Base-by-base conservation (phyloP, 2,329 filamentous ascomycete genomes). In the Penicillium sp. region DNA sequence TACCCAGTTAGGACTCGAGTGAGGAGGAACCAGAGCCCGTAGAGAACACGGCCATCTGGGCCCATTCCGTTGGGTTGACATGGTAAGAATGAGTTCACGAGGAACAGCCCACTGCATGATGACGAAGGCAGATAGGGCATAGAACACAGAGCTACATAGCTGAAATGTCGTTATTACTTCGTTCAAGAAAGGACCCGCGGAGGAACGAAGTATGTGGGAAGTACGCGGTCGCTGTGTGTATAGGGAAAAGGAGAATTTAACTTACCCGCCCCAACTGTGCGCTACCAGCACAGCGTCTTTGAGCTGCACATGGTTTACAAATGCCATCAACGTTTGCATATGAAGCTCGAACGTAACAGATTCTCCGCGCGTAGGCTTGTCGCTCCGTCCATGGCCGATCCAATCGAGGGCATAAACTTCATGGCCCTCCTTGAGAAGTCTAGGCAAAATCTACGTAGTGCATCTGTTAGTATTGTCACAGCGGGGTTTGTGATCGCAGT, bases 81-180 rank as follows among this genome's bases (percentile, higher is more conserved):
- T n/a, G 63, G 59, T 28, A 66, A 53, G 56, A 65, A 66, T 14
- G 63, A 55, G 41, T 66, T 58, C 7, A 66, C 37, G 28, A 60
- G 50, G 31, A 66, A 47, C 7, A 66, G 34, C 2, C 60, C 35
- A 31, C 37, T 49, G 45, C 43, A 54, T 28, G 25, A 55, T n/a
- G 41, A 51, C 31, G 53, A 15, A 25, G 48, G 48, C 7, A 51
- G 34, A n/a, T 38, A 14, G 17, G 34, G 48, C 2, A 51, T 51
- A 51, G 17, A 37, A 20, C 48, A 51, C 25, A 51, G 48, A 39
- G 48, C 48, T 34, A 51, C 48, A 51, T 20, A 51, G 4, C 48
- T 51, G 10, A 8, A 25, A 51, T 51, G 12, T 51, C 10, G 34
- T 51, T 51, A 51, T 10, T 28, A 51, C 17, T 37, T 37, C 11